These are phyloP conservation scores for Chondrus crispus DNA, from an alignment of 23 red algal genomes.

Conservation along the genomic window DNA sequence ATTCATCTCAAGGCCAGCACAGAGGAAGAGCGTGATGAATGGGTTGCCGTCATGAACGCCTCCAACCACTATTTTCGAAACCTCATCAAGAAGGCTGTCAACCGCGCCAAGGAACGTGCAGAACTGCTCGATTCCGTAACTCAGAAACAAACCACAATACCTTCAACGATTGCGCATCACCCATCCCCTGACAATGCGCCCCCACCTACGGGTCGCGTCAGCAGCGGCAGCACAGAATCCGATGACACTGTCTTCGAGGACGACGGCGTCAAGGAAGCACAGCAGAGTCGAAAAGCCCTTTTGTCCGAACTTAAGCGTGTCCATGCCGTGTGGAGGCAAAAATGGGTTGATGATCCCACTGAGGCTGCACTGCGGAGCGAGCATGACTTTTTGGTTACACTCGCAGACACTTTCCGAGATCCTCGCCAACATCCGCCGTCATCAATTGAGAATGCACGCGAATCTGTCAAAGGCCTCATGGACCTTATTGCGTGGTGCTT, in stretches of 20 bases:
- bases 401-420: conserved; percentile 39
- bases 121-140: not conserved
- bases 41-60: conserved; percentile 69
- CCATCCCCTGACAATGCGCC: not conserved
- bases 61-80: conserved; percentile 69
- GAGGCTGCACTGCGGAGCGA: too few relatives aligned
- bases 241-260: conserved; percentile 58
- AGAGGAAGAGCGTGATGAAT: conserved; percentile 72
- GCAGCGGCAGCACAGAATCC: not conserved
- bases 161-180: not conserved
- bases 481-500: conserved; percentile 60
- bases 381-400: conserved; percentile 14
- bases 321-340: conserved; percentile 14
- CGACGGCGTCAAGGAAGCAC: conserved; percentile 62
- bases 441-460: not conserved
- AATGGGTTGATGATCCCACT: not conserved
- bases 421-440: not conserved
- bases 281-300: conserved; percentile 32
- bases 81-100: conserved; percentile 69
- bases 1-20: conserved; percentile 78
- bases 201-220: not conserved
- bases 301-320: conserved; percentile 52
- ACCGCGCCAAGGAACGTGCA: not conserved
- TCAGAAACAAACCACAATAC: not conserved
- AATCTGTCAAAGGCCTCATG: conserved; percentile 41